Base-by-base conservation (phyloP, 2,329 filamentous ascomycete genomes). In the Talaromyces sp. region DNA sequence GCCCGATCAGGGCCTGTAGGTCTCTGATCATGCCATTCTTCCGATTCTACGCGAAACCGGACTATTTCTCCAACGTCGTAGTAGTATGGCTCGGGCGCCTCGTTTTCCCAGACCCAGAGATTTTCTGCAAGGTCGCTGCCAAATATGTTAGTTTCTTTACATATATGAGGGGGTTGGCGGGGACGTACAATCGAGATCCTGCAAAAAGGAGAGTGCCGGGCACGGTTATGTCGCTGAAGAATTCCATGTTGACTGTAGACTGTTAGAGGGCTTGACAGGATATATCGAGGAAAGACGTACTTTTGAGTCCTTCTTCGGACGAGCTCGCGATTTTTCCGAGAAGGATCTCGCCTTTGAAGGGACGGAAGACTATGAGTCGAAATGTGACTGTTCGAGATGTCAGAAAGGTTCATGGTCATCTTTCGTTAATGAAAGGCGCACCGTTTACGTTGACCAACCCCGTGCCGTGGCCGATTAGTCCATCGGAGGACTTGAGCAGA, bases 361-460 rank as follows among this genome's bases (percentile, higher is more conserved):
- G 95, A 27, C 95, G 89, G 77, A 98, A 99, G 34, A 99, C 93
- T 19, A 97, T 85, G 74, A 99, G 84, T 25, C 93, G 91, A 74
- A 98, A 99, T 76, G 96, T 93, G 59, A 96, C 94, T 95, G 69
- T 19, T 13, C 34, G 47, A 43, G 10, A 17, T 69, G 63, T 61
- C 53, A 27, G 63, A 19, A 22, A 61, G 54, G 13, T 13, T 1
- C 5, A 38, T 29, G 3, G 2, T 43, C 1, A 49, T 17, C n/a
- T 45, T 38, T 43, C 22, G 56, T 6, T 2, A 11, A 27, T 15
- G 2, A 8, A 19, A 11, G 63, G 64, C 79, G 66, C 82, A 93
- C 92, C 91, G 75, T 98, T 98, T 53, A 98, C 92, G 72, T 98
- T 97, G 58, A 97, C 93, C 38, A 94, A 86, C 25, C 95, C 95